Evolutionary conservation across 2,329 filamentous ascomycete genomes (phyloP).

Genomic region (Biscogniauxia sp.): DNA sequence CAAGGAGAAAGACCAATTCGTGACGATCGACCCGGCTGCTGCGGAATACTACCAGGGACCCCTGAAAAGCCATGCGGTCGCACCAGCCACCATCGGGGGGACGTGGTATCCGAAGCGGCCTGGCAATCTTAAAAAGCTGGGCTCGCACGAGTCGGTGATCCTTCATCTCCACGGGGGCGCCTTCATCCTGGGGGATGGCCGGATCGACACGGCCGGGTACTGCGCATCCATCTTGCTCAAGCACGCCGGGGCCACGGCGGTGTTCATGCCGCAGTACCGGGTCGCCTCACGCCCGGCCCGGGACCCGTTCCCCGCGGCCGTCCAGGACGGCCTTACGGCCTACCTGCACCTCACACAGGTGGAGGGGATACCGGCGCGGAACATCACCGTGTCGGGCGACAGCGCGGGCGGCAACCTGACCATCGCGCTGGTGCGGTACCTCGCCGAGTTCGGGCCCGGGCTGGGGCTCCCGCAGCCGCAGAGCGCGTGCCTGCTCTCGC

Average conservation of each 20-base stretch:
- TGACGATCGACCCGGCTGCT: slow-evolving; percentile 16
- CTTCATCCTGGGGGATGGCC: slow-evolving; percentile 24
- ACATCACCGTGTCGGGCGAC: slow-evolving; percentile 47
- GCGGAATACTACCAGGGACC: slow-evolving; percentile 22
- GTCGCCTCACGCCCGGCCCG: slow-evolving; percentile 39
- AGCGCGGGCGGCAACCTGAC: slow-evolving; percentile 48
- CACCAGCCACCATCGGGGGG: slow-evolving; percentile 27
- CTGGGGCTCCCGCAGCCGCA: slow-evolving; percentile 13
- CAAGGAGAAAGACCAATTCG: slow-evolving; percentile 21
- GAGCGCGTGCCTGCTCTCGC: slow-evolving; percentile 37
- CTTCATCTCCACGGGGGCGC: slow-evolving; percentile 30
- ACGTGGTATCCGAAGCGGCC: slow-evolving; percentile 29
- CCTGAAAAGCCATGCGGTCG: slow-evolving; percentile 13
- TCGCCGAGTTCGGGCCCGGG: slow-evolving; percentile 37
- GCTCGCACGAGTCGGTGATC: slow-evolving; percentile 11
- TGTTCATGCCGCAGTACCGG: slow-evolving; percentile 48
- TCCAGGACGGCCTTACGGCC: slow-evolving; percentile 47
- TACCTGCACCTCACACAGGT: slow-evolving; percentile 42
- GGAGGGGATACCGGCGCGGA: slow-evolving; percentile 34
- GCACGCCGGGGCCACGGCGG: slow-evolving; percentile 35
- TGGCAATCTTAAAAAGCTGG: not conserved
- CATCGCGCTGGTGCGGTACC: slow-evolving; percentile 44
- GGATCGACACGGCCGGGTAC: slow-evolving; percentile 7
- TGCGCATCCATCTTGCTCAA: slow-evolving; percentile 31
- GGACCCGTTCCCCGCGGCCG: slow-evolving; percentile 45